Evolutionary conservation across 2,329 filamentous ascomycete genomes (phyloP), one percentile per base, ranked within the genome.

Genomic region (Kalmusia sp.): DNA sequence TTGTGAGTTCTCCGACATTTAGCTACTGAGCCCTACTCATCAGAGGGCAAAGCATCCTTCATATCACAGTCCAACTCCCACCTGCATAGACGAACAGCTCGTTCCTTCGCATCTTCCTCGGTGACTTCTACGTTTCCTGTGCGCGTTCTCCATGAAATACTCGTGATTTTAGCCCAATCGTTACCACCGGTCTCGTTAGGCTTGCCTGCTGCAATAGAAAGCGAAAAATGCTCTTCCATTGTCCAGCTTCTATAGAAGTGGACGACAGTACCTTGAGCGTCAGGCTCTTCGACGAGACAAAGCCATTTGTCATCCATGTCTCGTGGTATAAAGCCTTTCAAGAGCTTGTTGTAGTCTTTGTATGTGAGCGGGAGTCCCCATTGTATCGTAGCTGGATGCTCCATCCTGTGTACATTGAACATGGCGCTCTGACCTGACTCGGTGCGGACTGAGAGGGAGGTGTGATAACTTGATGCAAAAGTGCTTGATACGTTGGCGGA

Each of bases 341-440:
- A 17, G 35, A 39, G 35, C 35, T 39, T 39, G 35, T 39, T 39
- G 35, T 39, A 39, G 35, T 39, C 35, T 24, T 19, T 17, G 35
- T 39, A 17, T 39, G 35, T 19, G 17, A 39, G 35, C 12, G n/a
- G 12, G 4, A 39, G 35, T 9, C 19, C 35, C 35, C 35, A 39
- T 11, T 39, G 3, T 39, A 15, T 3, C 17, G 21, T 39, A 15
- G 19, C 17, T 19, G 35, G n/a, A 39, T 39, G 4, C 17, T 39
- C 35, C 14, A 39, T 39, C n/a, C n/a, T n/a, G n/a, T n/a, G n/a
- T n/a, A n/a, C n/a, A n/a, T n/a, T n/a, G n/a, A n/a, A n/a, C n/a
- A n/a, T n/a, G n/a, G n/a, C n/a, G n/a, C n/a, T n/a, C n/a, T n/a
- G n/a, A n/a, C n/a, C n/a, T n/a, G n/a, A n/a, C n/a, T n/a, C n/a